Evolutionary conservation across 2,329 filamentous ascomycete species (phyloP).

Genomic region (Cylindrodendrum hubeiense): DNA sequence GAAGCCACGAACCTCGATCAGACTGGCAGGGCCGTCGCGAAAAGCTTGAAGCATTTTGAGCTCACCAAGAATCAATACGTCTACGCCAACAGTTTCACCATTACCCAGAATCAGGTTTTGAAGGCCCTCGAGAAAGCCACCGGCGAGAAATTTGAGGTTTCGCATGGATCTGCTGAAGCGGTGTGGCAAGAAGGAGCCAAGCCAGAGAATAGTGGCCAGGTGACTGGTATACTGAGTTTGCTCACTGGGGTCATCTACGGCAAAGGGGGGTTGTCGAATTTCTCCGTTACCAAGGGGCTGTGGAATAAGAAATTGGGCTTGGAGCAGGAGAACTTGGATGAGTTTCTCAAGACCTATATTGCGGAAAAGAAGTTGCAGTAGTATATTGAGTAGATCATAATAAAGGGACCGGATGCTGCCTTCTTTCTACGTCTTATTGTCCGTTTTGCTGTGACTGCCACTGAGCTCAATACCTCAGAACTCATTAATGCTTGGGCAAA

Average conservation of each 20-base stretch:
- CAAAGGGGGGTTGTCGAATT: constrained; percentile 7
- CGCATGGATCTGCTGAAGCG: neutral
- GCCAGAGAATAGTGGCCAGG: constrained; percentile 5
- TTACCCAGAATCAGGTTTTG: constrained; percentile 22
- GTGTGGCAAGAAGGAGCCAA: constrained; percentile 9
- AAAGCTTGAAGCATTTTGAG: constrained; percentile 9
- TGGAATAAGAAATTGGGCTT: constrained; percentile 23
- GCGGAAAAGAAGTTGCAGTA: too few species aligned
- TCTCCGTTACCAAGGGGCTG: constrained; percentile 10
- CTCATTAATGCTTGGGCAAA: too few species aligned
- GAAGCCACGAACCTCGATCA: constrained; percentile 26
- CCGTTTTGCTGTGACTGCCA: too few species aligned
- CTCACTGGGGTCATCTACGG: constrained; percentile 12
- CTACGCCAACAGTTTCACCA: constrained; percentile 24
- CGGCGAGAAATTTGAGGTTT: neutral
- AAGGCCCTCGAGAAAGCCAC: constrained; percentile 14
- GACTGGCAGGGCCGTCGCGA: constrained; percentile 24
- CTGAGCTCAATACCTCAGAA: too few species aligned
- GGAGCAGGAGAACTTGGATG: constrained; percentile 6
- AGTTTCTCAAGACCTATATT: constrained; percentile 1
- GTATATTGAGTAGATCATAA: too few species aligned
- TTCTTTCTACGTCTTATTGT: too few species aligned
- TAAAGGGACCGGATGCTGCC: too few species aligned
- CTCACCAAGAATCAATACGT: constrained; percentile 23
- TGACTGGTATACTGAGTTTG: constrained; percentile 7